These are phyloP conservation scores for Nepenthes mirabilis DNA, from an alignment of 148 eudicot species.

Conservation along the genomic window DNA sequence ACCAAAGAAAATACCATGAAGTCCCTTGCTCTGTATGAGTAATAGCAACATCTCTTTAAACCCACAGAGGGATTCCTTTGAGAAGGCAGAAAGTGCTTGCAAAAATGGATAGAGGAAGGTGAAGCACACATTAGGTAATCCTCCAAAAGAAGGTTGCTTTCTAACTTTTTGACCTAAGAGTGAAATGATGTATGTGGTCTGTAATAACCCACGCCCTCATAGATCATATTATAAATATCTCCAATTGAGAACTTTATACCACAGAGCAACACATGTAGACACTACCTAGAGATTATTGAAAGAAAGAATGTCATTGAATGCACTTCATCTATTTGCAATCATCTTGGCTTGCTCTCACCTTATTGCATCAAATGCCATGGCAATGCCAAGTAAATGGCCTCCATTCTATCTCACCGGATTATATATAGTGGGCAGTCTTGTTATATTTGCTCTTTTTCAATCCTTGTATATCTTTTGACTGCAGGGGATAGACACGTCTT, in stretches of 20 bases:
- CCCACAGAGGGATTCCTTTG: conserved; percentile 6
- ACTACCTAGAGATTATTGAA: neutral
- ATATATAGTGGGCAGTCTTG: neutral
- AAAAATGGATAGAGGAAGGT: conserved; percentile 7
- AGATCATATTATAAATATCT: conserved; percentile 11
- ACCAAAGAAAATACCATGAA: conserved; percentile 2
- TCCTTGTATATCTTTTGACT: neutral
- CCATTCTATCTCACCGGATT: neutral
- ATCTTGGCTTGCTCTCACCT: conserved; percentile 22
- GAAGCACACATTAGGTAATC: conserved; percentile 11
- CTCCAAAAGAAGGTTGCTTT: conserved; percentile 10
- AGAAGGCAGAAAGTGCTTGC: conserved; percentile 7
- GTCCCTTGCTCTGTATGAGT: neutral
- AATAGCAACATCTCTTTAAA: neutral
- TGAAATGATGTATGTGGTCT: conserved; percentile 6
- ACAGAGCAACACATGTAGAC: neutral
- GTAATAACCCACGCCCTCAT: neutral
- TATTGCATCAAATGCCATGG: conserved; percentile 19
- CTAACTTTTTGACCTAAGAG: conserved; percentile 8
- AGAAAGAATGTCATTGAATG: conserved; percentile 14
- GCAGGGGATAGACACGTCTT: conserved; percentile 25
- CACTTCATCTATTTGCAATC: conserved; percentile 16
- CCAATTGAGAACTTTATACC: neutral
- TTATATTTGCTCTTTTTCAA: neutral
- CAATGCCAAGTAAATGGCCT: conserved; percentile 26